These are phyloP conservation scores for Coniferiporia sulphurascens DNA, from an alignment of 1,284 basidiomycete species.

Conservation along the genomic window DNA sequence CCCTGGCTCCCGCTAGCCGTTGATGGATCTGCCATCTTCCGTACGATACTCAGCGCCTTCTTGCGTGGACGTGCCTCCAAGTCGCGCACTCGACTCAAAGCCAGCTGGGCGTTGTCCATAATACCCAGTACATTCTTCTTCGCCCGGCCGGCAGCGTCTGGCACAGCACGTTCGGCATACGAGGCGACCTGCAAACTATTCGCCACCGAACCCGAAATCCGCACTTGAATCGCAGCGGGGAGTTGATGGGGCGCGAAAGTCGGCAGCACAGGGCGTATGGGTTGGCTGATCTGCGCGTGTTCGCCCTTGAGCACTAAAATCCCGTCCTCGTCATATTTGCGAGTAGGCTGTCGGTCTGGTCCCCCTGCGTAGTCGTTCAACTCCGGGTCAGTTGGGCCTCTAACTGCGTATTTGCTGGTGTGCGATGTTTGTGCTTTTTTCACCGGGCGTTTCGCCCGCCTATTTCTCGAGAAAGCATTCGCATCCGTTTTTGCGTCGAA, in stretches of 20 bases:
- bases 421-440: not conserved
- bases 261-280: not conserved
- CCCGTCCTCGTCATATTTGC: constrained; percentile 9
- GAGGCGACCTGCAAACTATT: not conserved
- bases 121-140: not conserved
- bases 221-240: too few species aligned
- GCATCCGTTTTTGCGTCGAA: too few species aligned
- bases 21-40: constrained; percentile 2
- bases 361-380: constrained; percentile 10
- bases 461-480: not conserved
- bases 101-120: constrained; percentile 15
- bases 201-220: not conserved
- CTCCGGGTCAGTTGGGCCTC: not conserved
- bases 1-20: not conserved
- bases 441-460: not conserved
- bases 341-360: not conserved
- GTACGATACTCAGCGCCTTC: constrained; percentile 10
- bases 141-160: not conserved
- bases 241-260: not conserved
- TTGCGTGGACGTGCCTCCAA: constrained; percentile 1
- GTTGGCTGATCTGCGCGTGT: constrained; percentile 5
- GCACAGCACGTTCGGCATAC: constrained; percentile 7
- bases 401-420: not conserved
- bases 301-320: constrained; percentile 6
- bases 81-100: constrained; percentile 9